Evolutionary conservation across 2,329 filamentous ascomycete species (phyloP).

Genomic region (Leptographium radiaticola): DNA sequence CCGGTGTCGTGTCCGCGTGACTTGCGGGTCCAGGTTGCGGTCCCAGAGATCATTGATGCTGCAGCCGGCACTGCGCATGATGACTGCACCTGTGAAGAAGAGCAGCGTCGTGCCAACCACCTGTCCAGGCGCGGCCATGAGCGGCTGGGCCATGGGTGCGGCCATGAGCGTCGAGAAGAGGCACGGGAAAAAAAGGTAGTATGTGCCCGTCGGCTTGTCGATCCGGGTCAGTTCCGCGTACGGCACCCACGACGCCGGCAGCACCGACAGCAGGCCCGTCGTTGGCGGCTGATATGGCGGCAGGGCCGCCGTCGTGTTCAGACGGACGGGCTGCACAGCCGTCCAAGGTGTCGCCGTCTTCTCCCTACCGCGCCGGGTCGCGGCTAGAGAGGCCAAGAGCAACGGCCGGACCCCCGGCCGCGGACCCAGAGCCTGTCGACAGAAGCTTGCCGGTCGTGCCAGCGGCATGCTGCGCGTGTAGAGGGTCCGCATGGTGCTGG

Average conservation of each 20-base stretch:
- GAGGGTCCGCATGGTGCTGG: neutral
- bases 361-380: neutral
- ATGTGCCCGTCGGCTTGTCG: slow-evolving; percentile 69
- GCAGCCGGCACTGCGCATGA: slow-evolving; percentile 82
- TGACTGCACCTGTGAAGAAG: slow-evolving; percentile 62
- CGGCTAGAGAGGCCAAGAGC: neutral
- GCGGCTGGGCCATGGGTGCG: slow-evolving; percentile 51
- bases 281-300: slow-evolving; percentile 51
- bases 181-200: slow-evolving; percentile 78
- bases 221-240: slow-evolving; percentile 73
- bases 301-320: neutral
- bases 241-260: slow-evolving; percentile 60
- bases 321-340: neutral
- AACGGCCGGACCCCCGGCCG: neutral
- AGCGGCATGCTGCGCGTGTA: neutral
- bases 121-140: slow-evolving; percentile 41
- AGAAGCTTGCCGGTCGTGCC: neutral
- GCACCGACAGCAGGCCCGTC: slow-evolving; percentile 53
- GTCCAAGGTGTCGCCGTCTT: neutral
- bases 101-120: slow-evolving; percentile 53
- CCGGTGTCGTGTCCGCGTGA: slow-evolving; percentile 60
- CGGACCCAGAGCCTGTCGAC: neutral
- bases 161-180: slow-evolving; percentile 74
- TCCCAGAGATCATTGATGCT: slow-evolving; percentile 89
- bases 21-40: slow-evolving; percentile 70